Evolutionary conservation across 1,139 yeast species (phyloP).

Genomic region (Eremothecium sinecaudum): DNA sequence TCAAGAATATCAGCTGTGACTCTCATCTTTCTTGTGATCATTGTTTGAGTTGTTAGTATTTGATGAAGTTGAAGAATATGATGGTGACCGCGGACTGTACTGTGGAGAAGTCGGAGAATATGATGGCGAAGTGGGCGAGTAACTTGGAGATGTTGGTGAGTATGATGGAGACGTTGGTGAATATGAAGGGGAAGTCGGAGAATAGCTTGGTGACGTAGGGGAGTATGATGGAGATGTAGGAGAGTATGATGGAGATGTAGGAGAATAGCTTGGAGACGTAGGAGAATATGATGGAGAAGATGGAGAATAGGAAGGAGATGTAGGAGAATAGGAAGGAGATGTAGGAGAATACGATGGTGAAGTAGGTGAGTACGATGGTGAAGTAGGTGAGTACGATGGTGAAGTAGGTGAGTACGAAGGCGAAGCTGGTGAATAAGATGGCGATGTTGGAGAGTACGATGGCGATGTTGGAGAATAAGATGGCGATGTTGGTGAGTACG

Average conservation of each 20-base stretch:
- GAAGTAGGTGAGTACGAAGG: conserved; percentile 67
- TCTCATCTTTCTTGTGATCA: conserved; percentile 13
- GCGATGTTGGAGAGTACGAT: conserved; percentile 61
- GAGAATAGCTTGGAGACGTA: conserved; percentile 49
- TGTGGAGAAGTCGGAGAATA: conserved; percentile 51
- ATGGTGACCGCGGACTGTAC: conserved; percentile 49
- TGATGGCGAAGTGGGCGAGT: conserved; percentile 50
- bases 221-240: conserved; percentile 49
- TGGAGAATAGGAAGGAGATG: conserved; percentile 51
- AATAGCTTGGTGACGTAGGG: conserved; percentile 45
- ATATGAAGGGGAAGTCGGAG: conserved; percentile 56
- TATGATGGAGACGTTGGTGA: conserved; percentile 43
- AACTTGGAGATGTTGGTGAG: conserved; percentile 47
- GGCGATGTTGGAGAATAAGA: conserved; percentile 65
- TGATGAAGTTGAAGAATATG: conserved; percentile 41
- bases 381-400: conserved; percentile 67
- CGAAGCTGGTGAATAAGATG: conserved; percentile 56
- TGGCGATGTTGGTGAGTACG: conserved; percentile 69
- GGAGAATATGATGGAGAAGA: conserved; percentile 55
- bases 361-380: conserved; percentile 55
- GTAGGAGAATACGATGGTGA: conserved; percentile 61
- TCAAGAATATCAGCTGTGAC: conserved; percentile 5
- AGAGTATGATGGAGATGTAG: conserved; percentile 49
- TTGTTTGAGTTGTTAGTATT: conserved; percentile 9
- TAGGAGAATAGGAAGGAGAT: conserved; percentile 53